A percentile compares a stretch with the other conserved stretches of the same genome.
phyloP scores from a whole-genome alignment of 768 basidiomycete species.

The Plicaturopsis crispa region DNA sequence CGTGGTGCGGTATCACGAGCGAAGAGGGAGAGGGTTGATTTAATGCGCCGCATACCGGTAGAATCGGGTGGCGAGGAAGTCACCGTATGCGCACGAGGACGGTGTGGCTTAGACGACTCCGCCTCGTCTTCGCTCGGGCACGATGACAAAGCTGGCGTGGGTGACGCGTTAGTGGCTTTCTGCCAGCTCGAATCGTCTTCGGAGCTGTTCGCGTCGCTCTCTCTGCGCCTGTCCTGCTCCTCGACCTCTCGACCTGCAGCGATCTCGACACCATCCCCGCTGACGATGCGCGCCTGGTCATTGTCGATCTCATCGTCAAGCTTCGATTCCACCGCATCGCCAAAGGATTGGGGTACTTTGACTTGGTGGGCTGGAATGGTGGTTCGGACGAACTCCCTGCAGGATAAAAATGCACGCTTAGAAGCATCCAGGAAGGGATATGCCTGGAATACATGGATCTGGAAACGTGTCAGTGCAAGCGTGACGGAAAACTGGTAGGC shows the following conservation, averaged over 20 bases:
- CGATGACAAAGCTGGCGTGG: constrained; percentile 26
- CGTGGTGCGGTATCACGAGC: no score
- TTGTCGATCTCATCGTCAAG: constrained; percentile 68
- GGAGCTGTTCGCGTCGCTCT: no score
- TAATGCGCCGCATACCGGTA: no score
- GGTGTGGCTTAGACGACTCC: no score
- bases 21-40: no score
- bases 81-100: no score
- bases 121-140: constrained; percentile 12
- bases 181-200: no score
- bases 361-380: constrained; percentile 47
- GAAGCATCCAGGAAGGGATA: constrained; percentile 72
- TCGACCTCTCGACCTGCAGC: constrained; percentile 26
- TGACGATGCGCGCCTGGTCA: constrained; percentile 57
- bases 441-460: constrained; percentile 90
- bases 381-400: constrained; percentile 59
- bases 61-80: no score
- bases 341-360: constrained; percentile 44
- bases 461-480: constrained; percentile 1
- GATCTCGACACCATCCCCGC: constrained; percentile 64
- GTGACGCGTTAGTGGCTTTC: constrained; percentile 22
- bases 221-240: constrained; percentile 4
- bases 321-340: constrained; percentile 44
- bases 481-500: neutral
- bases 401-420: constrained; percentile 61